Evolutionary conservation across 805 yeast genomes (phyloP).

Genomic region (Monosporozyma servazzii): DNA sequence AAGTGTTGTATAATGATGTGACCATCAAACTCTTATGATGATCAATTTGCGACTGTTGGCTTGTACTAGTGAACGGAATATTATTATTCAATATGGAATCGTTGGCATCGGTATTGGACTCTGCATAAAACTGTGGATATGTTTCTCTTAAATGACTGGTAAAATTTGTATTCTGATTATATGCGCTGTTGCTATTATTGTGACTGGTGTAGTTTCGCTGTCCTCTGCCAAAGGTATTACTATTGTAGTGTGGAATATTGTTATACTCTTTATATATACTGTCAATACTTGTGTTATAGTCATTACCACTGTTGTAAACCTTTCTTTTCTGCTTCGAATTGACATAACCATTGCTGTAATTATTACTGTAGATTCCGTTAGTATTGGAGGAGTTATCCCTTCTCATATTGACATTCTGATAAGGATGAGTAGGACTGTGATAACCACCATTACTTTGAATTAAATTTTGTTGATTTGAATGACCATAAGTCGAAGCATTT

Average conservation of each 20-base stretch:
- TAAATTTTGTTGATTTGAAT: not conserved
- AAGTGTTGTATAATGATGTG: not conserved
- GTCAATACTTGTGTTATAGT: not conserved
- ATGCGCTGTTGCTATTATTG: not conserved
- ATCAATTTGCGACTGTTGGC: not conserved
- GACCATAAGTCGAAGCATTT: not conserved
- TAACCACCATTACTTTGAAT: not conserved
- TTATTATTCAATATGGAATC: not conserved
- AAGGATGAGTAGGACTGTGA: not conserved
- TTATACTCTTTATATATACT: not conserved
- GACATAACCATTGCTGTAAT: slow-evolving; percentile 1
- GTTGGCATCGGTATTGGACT: not conserved
- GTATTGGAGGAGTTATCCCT: not conserved
- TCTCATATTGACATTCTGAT: not conserved
- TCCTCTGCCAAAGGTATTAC: not conserved
- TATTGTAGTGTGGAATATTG: not conserved
- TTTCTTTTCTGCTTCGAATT: slow-evolving; percentile 2
- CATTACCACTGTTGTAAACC: not conserved
- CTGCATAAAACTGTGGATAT: slow-evolving; percentile 16
- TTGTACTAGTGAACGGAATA: not conserved
- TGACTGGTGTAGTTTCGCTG: not conserved
- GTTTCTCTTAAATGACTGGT: slow-evolving; percentile 19
- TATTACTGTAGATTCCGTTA: slow-evolving; percentile 1
- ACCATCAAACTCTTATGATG: not conserved
- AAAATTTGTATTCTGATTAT: slow-evolving; percentile 8